Percentiles rank a stretch among this genome's conserved stretches.
Evolutionary conservation across 495 filamentous ascomycete genomes (phyloP).

Genomic region (Hypoxylon intermedium): DNA sequence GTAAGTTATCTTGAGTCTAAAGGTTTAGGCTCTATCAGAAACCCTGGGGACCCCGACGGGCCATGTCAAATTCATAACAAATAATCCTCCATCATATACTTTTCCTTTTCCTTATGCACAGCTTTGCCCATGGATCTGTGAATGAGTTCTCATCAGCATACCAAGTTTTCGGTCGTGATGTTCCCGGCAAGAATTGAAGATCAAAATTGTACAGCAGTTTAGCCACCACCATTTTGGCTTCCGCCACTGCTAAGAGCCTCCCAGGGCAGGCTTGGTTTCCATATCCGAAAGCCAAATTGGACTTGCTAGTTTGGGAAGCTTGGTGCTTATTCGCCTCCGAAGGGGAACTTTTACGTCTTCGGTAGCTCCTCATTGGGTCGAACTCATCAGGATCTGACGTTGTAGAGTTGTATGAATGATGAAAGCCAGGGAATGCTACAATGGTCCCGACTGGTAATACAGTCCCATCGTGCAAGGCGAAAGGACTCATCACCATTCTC

Average conservation of each 20-base stretch:
- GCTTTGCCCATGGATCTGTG: slow-evolving; percentile 18
- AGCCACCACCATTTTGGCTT: slow-evolving; percentile 51
- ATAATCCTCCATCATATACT: too few relatives aligned
- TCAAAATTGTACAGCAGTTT: slow-evolving; percentile 55
- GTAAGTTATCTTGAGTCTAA: too few relatives aligned
- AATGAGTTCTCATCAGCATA: slow-evolving; percentile 16
- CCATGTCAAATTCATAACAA: too few relatives aligned
- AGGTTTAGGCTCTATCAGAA: too few relatives aligned
- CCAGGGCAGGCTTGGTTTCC: slow-evolving; percentile 50
- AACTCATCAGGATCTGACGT: slow-evolving; percentile 45
- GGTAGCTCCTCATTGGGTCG: slow-evolving; percentile 51
- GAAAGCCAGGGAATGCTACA: background rate
- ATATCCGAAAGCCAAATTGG: slow-evolving; percentile 44
- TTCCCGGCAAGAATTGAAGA: slow-evolving; percentile 43
- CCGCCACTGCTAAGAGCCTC: slow-evolving; percentile 48
- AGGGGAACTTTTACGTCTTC: slow-evolving; percentile 22
- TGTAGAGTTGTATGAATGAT: background rate
- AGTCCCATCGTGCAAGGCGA: background rate
- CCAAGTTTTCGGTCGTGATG: background rate
- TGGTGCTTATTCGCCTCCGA: slow-evolving; percentile 35
- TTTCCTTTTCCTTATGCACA: background rate
- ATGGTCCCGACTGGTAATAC: background rate
- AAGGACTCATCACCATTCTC: background rate
- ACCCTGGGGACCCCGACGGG: too few relatives aligned
- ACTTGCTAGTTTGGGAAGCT: slow-evolving; percentile 35